A percentile compares a stretch with the other conserved stretches of the same genome.
Evolutionary conservation across 305 asterid species (phyloP).

Genomic region (Ajuga reptans): DNA sequence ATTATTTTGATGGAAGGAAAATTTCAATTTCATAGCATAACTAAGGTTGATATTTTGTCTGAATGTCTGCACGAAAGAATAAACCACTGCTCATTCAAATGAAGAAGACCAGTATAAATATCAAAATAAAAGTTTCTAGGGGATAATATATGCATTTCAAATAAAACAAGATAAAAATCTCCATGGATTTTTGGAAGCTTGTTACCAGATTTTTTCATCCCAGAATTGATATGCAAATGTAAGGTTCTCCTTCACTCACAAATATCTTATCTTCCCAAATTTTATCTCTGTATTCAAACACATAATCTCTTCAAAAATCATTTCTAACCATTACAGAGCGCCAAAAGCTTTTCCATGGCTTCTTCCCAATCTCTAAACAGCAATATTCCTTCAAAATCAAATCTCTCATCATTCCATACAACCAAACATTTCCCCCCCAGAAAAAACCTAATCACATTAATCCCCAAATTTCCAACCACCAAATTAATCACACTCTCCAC

Average conservation of each 20-base stretch:
- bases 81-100: neutral
- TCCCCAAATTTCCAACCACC: slow-evolving; percentile 19
- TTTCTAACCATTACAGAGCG: slow-evolving; percentile 5
- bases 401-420: slow-evolving; percentile 23
- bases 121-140: slow-evolving; percentile 8
- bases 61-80: neutral
- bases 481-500: slow-evolving; percentile 24
- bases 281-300: neutral
- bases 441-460: slow-evolving; percentile 23
- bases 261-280: slow-evolving; percentile 38
- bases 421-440: slow-evolving; percentile 23
- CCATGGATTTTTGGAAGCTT: slow-evolving; percentile 42
- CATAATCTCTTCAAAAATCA: neutral
- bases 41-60: neutral
- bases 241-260: slow-evolving; percentile 37
- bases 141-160: neutral
- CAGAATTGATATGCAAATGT: slow-evolving; percentile 26
- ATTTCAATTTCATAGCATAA: too few relatives aligned
- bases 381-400: slow-evolving; percentile 25
- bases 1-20: too few relatives aligned
- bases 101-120: neutral
- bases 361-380: slow-evolving; percentile 33
- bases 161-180: slow-evolving; percentile 41
- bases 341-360: slow-evolving; percentile 36
- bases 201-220: slow-evolving; percentile 35